Conservation (phyloP, 2,329 filamentous ascomycete genomes). For the Monilinia polystroma region DNA sequence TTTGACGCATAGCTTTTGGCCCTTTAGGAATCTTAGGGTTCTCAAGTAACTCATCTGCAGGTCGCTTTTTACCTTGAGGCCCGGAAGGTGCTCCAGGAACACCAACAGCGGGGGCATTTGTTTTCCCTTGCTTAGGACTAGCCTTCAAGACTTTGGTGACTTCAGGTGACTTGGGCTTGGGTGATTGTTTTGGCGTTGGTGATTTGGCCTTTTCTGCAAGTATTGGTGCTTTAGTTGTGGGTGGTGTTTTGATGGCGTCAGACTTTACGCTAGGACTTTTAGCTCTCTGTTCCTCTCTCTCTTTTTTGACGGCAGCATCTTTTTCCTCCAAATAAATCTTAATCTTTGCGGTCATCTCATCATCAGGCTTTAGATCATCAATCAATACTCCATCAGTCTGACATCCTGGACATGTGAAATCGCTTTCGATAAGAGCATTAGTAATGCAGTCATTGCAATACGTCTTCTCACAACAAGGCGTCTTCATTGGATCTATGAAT, state of each 20-base stretch:
- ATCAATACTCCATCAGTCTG: slow-evolving; percentile 87
- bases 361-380: slow-evolving; percentile 83
- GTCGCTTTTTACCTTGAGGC: slow-evolving; percentile 65
- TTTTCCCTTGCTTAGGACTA: slow-evolving; percentile 31
- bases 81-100: slow-evolving; percentile 20
- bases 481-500: slow-evolving; percentile 99
- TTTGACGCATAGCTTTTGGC: slow-evolving; percentile 62
- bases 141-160: slow-evolving; percentile 25
- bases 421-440: slow-evolving; percentile 96
- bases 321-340: slow-evolving; percentile 67
- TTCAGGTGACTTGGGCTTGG: slow-evolving; percentile 15
- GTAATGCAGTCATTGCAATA: slow-evolving; percentile 99
- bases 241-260: slow-evolving; percentile 32
- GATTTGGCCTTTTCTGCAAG: slow-evolving; percentile 29
- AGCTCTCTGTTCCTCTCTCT: slow-evolving; percentile 45
- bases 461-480: slow-evolving; percentile 95
- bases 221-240: slow-evolving; percentile 36
- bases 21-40: slow-evolving; percentile 65
- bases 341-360: slow-evolving; percentile 74
- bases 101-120: background rate
- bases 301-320: slow-evolving; percentile 45
- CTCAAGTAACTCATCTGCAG: slow-evolving; percentile 69
- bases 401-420: slow-evolving; percentile 93
- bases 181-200: slow-evolving; percentile 41
- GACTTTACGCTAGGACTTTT: slow-evolving; percentile 47